Percentiles rank a stretch among this genome's conserved stretches.
phyloP scores from a whole-genome alignment of 257 asterid species.

The Fraxinus quadrangulata region DNA sequence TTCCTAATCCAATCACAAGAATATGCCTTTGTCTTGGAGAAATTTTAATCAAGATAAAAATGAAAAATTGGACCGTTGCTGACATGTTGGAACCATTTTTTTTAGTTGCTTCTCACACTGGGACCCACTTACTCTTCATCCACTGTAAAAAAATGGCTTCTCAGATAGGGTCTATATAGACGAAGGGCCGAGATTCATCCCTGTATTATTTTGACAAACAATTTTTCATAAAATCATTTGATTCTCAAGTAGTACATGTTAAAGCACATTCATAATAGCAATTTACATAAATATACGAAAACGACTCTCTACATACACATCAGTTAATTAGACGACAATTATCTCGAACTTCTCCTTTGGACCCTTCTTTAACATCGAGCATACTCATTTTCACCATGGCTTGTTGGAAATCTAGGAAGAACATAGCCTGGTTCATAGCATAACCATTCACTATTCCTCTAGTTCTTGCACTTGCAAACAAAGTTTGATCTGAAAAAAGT shows the following conservation, averaged over 20 bases:
- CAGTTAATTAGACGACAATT: slow-evolving; percentile 57
- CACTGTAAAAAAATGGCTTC: too few species aligned
- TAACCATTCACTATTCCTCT: slow-evolving; percentile 62
- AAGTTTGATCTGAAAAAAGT: slow-evolving; percentile 82
- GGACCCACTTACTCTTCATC: too few species aligned
- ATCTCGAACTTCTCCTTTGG: slow-evolving; percentile 65
- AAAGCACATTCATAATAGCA: neutral
- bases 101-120: too few species aligned
- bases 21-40: too few species aligned
- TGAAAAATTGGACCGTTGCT: too few species aligned
- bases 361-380: slow-evolving; percentile 70
- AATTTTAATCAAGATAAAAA: too few species aligned
- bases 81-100: too few species aligned
- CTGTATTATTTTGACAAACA: neutral
- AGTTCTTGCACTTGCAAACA: slow-evolving; percentile 49
- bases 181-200: too few species aligned
- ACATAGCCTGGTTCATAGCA: slow-evolving; percentile 75
- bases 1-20: too few species aligned
- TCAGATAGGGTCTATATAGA: too few species aligned
- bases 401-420: slow-evolving; percentile 74
- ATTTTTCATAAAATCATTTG: neutral
- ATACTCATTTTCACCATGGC: slow-evolving; percentile 81
- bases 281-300: neutral
- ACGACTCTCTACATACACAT: slow-evolving; percentile 5
- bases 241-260: neutral